These are phyloP conservation scores for Colletotrichum sojae DNA, from an alignment of 2,329 filamentous ascomycete genomes.

Conservation along the genomic window DNA sequence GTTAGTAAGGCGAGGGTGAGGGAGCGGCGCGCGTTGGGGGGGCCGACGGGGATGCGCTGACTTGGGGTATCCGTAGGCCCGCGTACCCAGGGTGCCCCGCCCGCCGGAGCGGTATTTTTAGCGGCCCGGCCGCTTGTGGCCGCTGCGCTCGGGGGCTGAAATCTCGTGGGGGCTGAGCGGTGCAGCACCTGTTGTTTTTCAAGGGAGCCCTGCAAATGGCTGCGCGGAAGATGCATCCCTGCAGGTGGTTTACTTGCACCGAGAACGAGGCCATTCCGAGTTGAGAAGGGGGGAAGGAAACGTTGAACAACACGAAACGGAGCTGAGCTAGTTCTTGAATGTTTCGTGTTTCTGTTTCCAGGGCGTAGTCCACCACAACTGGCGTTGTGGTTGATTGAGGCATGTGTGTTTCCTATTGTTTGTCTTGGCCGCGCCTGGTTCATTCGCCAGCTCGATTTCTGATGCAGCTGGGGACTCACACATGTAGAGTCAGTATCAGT, in stretches of 20 bases:
- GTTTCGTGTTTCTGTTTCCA: not conserved
- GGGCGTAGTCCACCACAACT: no score
- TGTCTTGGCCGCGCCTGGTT: not conserved
- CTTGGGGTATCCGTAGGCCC: conserved; percentile 16
- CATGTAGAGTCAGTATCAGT: not conserved
- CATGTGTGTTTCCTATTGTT: not conserved
- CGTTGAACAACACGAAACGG: not conserved
- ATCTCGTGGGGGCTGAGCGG: conserved; percentile 29
- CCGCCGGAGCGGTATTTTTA: conserved; percentile 39
- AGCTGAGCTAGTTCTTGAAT: not conserved
- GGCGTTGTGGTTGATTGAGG: not conserved
- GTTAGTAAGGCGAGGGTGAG: conserved; percentile 1
- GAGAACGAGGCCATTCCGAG: no score
- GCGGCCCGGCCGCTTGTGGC: conserved; percentile 35
- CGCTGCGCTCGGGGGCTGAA: conserved; percentile 31
- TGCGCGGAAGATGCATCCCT: not conserved
- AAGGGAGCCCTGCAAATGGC: conserved; percentile 20
- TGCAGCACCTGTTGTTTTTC: not conserved
- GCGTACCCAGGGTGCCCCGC: conserved; percentile 18
- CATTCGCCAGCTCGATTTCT: not conserved
- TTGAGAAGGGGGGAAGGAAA: no score
- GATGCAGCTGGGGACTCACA: not conserved
- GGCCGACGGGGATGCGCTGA: conserved; percentile 24
- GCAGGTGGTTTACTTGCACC: no score
- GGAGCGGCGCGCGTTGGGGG: not conserved